Conservation (phyloP, 768 basidiomycete genomes). For the Cystobasidium tubakii region DNA sequence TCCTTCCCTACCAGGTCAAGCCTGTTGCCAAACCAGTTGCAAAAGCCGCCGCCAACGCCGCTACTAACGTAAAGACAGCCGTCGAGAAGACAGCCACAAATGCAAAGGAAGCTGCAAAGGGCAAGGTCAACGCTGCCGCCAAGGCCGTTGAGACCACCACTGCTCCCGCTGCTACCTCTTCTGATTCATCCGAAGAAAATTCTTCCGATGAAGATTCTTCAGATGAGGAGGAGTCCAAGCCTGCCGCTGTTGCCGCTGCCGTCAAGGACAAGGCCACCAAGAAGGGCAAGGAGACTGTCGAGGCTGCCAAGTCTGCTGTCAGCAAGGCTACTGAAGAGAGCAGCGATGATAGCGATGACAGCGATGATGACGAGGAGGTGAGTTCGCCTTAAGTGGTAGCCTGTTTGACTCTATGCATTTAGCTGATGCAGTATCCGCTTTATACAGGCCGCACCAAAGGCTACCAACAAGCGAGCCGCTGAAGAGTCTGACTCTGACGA, state of each 20-base stretch:
- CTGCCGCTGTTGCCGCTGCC: constrained; percentile 16
- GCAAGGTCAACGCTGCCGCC: constrained; percentile 32
- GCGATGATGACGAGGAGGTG: constrained; percentile 15
- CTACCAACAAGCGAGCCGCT: constrained; percentile 44
- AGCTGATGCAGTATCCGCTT: too few relatives aligned
- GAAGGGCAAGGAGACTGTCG: constrained; percentile 11
- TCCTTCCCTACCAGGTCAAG: constrained; percentile 7
- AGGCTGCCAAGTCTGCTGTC: constrained; percentile 15
- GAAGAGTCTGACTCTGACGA: constrained; percentile 59
- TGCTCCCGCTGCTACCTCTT: constrained; percentile 9
- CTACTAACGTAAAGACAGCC: constrained; percentile 24
- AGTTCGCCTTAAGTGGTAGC: not conserved
- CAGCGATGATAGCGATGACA: constrained; percentile 22
- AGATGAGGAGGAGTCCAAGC: constrained; percentile 32
- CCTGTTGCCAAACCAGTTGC: constrained; percentile 19
- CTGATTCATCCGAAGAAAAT: constrained; percentile 31
- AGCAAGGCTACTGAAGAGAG: not conserved
- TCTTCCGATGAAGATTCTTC: constrained; percentile 1
- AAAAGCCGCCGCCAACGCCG: constrained; percentile 33
- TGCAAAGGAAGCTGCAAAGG: constrained; percentile 2
- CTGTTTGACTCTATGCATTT: too few relatives aligned
- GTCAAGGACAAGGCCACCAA: constrained; percentile 7
- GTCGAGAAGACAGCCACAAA: constrained; percentile 16
- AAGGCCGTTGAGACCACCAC: constrained; percentile 24
- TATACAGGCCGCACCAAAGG: constrained; percentile 6